A percentile compares a stretch with the other conserved stretches of the same genome.
phyloP scores from a whole-genome alignment of 805 yeast species.

The Ascoidea asiatica region DNA sequence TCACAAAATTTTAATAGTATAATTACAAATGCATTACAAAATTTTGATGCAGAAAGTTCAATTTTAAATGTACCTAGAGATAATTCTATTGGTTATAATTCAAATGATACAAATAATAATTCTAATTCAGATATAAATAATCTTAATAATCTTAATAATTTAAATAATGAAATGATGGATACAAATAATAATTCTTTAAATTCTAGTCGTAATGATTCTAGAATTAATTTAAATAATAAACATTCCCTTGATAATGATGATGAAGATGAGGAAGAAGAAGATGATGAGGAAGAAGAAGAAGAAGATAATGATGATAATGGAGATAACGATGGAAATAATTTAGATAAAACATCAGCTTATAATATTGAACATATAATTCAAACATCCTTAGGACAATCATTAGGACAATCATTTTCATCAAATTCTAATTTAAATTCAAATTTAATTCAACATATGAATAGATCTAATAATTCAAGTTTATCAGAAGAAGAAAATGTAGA shows the following conservation, averaged over 20 bases:
- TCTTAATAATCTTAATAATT: too few species aligned
- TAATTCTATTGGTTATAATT: too few species aligned
- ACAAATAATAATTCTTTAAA: too few species aligned
- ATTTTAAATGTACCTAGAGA: too few species aligned
- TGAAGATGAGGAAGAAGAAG: conserved; percentile 11
- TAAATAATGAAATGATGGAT: conserved; percentile 17
- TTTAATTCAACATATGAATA: not conserved
- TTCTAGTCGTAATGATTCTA: too few species aligned
- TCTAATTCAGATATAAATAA: too few species aligned
- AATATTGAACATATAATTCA: conserved; percentile 13
- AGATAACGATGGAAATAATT: conserved; percentile 7
- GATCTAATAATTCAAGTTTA: conserved; percentile 9
- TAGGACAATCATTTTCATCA: conserved; percentile 7
- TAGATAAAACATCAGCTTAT: conserved; percentile 3
- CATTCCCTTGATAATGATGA: too few species aligned
- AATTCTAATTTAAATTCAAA: conserved; percentile 6
- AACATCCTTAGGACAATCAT: conserved; percentile 11
- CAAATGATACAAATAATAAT: too few species aligned
- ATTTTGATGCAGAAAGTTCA: conserved; percentile 12
- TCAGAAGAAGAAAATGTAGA: conserved; percentile 13
- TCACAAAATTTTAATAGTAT: not conserved
- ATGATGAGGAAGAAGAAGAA: conserved; percentile 4
- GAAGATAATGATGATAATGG: conserved; percentile 11
- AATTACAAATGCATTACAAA: conserved; percentile 6
- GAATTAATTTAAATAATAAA: too few species aligned